A percentile compares a stretch with the other conserved stretches of the same genome.
Evolutionary conservation across 2,329 filamentous ascomycete species (phyloP).

Genomic region (Diaporthe sp.): DNA sequence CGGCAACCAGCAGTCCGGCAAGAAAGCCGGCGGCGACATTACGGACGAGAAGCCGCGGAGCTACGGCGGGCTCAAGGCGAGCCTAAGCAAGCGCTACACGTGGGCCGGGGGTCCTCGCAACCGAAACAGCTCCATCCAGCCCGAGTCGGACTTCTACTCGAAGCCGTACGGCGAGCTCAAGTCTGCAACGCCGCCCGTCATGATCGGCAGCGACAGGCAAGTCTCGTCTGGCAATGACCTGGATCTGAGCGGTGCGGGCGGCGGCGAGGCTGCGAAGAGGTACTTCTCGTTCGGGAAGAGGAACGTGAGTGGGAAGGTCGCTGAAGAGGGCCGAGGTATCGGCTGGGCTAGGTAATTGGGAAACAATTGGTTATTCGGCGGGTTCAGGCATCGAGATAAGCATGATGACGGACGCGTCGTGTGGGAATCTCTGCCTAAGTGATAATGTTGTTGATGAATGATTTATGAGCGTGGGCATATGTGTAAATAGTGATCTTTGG

Average conservation of each 20-base stretch:
- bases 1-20: conserved; percentile 51
- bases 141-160: conserved; percentile 62
- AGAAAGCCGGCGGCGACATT: conserved; percentile 9
- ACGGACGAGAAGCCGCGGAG: conserved; percentile 23
- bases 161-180: conserved; percentile 72
- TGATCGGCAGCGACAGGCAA: conserved; percentile 64
- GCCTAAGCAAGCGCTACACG: conserved; percentile 34
- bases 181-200: conserved; percentile 65
- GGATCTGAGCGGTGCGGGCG: conserved; percentile 44
- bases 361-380: background rate
- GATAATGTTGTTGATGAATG: conserved; percentile 9
- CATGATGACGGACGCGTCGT: background rate
- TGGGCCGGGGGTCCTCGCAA: conserved; percentile 43
- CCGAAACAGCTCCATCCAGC: conserved; percentile 63
- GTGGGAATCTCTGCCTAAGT: background rate
- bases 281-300: conserved; percentile 58
- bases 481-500: conserved; percentile 26
- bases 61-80: conserved; percentile 27
- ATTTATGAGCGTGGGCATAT: conserved; percentile 13
- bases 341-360: conserved; percentile 10
- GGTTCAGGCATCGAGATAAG: background rate
- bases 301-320: conserved; percentile 80
- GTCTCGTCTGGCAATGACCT: conserved; percentile 72
- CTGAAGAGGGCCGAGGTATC: conserved; percentile 71
- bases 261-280: conserved; percentile 35